Percentiles rank a stretch among this genome's conserved stretches.
Conservation (phyloP, 2,329 filamentous ascomycete species). For the Trichoderma simmonsii region DNA sequence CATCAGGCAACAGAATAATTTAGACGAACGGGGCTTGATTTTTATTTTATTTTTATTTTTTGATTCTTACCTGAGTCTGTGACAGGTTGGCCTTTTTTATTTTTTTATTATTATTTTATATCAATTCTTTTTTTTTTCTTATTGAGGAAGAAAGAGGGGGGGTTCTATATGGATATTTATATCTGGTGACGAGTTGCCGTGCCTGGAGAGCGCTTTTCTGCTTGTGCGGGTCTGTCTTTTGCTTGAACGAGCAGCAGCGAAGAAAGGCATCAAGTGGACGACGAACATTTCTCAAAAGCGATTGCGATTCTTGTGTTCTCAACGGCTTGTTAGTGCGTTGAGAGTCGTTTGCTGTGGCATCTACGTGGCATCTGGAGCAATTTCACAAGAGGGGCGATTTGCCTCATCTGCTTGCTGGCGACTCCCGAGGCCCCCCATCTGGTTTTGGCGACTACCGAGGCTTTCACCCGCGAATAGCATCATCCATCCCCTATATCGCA, state of each 20-base stretch:
- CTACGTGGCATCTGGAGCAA: not conserved
- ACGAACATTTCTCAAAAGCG: not conserved
- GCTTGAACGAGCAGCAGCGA: not conserved
- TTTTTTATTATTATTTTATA: not conserved
- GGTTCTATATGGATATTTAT: not conserved
- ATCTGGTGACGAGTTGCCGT: not conserved
- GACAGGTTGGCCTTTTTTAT: not conserved
- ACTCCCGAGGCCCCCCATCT: not conserved
- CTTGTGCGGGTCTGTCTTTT: not conserved
- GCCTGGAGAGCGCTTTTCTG: not conserved
- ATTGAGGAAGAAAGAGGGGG: not conserved
- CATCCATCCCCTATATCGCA: not conserved
- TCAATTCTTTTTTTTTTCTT: not conserved
- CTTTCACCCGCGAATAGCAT: not conserved
- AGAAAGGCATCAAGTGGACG: not conserved
- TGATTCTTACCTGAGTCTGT: not conserved
- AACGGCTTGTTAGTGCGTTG: not conserved
- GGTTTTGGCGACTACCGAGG: no score
- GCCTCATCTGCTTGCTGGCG: not conserved
- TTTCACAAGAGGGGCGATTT: not conserved
- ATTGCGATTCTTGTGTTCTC: not conserved
- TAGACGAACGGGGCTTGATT: not conserved
- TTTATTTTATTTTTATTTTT: not conserved
- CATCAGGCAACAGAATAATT: conserved; percentile 15
- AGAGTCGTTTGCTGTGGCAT: not conserved